Percentiles rank a stretch among this genome's conserved stretches.
Evolutionary conservation across 164 flowering plant species (phyloP).

Genomic region (Echeveria elegans): DNA sequence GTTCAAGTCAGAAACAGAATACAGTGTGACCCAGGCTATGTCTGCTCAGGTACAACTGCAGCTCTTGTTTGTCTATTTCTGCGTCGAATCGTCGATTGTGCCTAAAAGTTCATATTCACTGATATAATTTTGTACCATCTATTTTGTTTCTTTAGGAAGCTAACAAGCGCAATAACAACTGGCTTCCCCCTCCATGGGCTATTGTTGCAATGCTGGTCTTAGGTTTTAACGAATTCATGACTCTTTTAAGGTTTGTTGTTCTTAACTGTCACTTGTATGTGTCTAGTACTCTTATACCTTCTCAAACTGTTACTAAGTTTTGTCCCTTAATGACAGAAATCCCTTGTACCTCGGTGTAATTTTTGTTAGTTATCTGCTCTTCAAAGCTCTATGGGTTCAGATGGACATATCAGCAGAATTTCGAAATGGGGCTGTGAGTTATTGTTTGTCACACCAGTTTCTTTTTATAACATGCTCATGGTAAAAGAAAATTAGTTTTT

Average conservation of each 20-base stretch:
- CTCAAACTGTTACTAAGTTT: not conserved
- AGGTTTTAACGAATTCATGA: conserved; percentile 95
- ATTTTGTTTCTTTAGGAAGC: conserved; percentile 61
- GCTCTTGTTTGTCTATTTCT: not conserved
- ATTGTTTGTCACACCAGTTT: not conserved
- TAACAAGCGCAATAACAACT: conserved; percentile 69
- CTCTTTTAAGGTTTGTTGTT: conserved; percentile 57
- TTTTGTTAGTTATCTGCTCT: conserved; percentile 56
- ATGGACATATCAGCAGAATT: conserved; percentile 70
- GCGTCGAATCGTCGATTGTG: not conserved
- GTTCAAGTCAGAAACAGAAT: conserved; percentile 79
- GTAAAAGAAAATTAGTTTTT: too few species aligned
- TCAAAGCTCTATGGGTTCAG: conserved; percentile 85
- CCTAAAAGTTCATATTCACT: not conserved
- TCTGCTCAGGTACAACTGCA: conserved; percentile 60
- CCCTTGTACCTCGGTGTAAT: conserved; percentile 64
- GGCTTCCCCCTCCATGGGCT: conserved; percentile 99
- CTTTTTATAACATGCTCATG: too few species aligned
- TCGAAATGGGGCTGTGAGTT: conserved; percentile 85
- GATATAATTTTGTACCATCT: not conserved
- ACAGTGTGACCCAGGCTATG: conserved; percentile 76
- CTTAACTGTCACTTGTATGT: not conserved
- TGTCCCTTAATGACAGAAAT: conserved; percentile 41
- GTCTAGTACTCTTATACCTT: not conserved
- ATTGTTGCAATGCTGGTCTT: conserved; percentile 61